phyloP scores from a whole-genome alignment of 495 filamentous ascomycete genomes.

The Clohesyomyces aquaticus region DNA sequence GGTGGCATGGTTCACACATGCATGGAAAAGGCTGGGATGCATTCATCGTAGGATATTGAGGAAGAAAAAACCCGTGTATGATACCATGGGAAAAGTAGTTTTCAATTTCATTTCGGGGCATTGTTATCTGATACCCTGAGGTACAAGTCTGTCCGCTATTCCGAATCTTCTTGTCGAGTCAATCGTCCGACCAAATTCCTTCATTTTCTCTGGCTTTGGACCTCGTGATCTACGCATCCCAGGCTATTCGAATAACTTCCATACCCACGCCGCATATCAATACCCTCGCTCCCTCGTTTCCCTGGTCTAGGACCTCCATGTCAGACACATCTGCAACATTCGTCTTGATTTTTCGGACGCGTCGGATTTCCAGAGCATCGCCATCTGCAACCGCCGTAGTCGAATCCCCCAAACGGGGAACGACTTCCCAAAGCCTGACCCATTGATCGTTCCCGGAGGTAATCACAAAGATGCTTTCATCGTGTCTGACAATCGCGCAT shows the following conservation, averaged over 20 bases:
- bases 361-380: constrained; percentile 48
- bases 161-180: too few species aligned
- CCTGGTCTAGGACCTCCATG: constrained; percentile 48
- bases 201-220: not conserved
- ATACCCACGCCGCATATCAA: constrained; percentile 62
- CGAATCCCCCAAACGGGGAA: constrained; percentile 46
- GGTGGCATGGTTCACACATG: too few species aligned
- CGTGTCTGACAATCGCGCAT: constrained; percentile 53
- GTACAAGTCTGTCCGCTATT: too few species aligned
- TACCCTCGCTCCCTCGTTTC: constrained; percentile 39
- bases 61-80: not conserved
- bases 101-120: too few species aligned
- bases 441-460: constrained; percentile 81
- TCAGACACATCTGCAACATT: constrained; percentile 67
- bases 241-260: constrained; percentile 46
- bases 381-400: constrained; percentile 14
- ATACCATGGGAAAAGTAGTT: not conserved
- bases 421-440: constrained; percentile 70
- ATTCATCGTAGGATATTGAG: not conserved
- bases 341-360: constrained; percentile 60
- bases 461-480: constrained; percentile 48
- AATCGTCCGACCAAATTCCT: too few species aligned
- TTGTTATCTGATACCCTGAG: too few species aligned
- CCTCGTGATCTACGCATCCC: not conserved
- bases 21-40: too few species aligned